phyloP scores from a whole-genome alignment of 768 basidiomycete species.

The Macrocybe gigantea region DNA sequence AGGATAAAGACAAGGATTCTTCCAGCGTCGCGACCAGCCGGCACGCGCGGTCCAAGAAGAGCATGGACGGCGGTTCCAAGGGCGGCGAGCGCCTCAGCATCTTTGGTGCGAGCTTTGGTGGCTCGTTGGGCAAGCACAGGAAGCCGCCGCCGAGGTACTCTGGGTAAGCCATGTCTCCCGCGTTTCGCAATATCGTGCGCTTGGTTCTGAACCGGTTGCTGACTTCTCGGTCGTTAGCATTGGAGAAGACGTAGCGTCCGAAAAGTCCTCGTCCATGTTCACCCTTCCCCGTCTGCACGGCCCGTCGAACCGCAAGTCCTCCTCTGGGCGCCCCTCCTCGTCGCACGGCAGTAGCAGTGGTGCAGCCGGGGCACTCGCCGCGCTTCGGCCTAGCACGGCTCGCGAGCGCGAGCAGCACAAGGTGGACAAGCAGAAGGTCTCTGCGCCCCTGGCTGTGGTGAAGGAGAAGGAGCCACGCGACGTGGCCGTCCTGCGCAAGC shows the following conservation, averaged over 20 bases:
- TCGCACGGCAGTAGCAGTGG: neutral
- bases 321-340: conserved; percentile 17
- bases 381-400: conserved; percentile 2
- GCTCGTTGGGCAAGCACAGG: conserved; percentile 57
- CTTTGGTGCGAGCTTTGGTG: conserved; percentile 64
- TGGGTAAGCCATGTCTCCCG: conserved; percentile 37
- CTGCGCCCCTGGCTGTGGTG: conserved; percentile 8
- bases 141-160: conserved; percentile 81
- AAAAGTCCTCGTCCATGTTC: conserved; percentile 43
- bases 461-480: conserved; percentile 27
- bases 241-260: conserved; percentile 28
- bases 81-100: conserved; percentile 67
- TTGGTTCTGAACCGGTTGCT: no score
- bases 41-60: conserved; percentile 43
- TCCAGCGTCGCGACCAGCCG: conserved; percentile 21
- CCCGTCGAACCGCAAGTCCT: conserved; percentile 31
- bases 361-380: no score
- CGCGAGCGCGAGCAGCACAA: conserved; percentile 33
- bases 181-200: neutral
- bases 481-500: conserved; percentile 47
- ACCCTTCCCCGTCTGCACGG: conserved; percentile 45
- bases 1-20: conserved; percentile 23
- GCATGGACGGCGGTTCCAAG: conserved; percentile 39
- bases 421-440: neutral
- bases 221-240: conserved; percentile 10